Base-by-base conservation (phyloP, 495 filamentous ascomycete species). In the Penicillium goetzii region DNA sequence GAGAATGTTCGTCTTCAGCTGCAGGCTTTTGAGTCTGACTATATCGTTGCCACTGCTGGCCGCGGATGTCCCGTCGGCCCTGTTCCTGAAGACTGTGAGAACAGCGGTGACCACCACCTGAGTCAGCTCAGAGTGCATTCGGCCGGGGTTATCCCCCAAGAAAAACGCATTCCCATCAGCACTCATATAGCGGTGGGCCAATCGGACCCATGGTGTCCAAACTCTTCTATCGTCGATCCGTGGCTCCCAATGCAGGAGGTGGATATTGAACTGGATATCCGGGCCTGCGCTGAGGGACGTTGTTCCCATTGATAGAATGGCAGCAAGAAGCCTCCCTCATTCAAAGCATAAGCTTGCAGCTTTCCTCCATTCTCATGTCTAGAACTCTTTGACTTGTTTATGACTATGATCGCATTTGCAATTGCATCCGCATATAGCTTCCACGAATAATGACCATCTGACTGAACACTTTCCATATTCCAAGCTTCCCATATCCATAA, bases 1-100 rank as follows among this genome's bases (percentile, higher is more conserved):
- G 69, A 78, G 28, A 78, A 87, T 73, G 84, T 89, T 17, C 72
- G 75, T 65, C 77, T 91, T 66, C 86, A 89, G 64, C 76, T 91
- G 25, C 76, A 83, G 45, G 83, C 84, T 0, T 85, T 88, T 68
- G 86, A 86, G 67, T 68, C 80, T 54, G 79, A 88, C 59, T 91
- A 85, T 65, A 83, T 91, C 66, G 73, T 91, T 64, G 85, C 81
- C 14, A 84, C 82, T 34, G 84, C 86, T 9, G 79, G 80, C 26
- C 73, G 72, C 23, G 77, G 75, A 0, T 66, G 53, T 28, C 64
- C 68, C 2, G 54, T 81, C 17, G 78, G 79, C 4, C 25, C 61
- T 23, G 25, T 73, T 14, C 40, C 63, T 7, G 40, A 21, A 11
- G 17, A 57, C 8, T 28, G n/a, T 11, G 45, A 51, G 21, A 69